Evolutionary conservation across 129 eudicot species (phyloP), one percentile per base, ranked within the genome.

Genomic region (Oenanthe sinensis): DNA sequence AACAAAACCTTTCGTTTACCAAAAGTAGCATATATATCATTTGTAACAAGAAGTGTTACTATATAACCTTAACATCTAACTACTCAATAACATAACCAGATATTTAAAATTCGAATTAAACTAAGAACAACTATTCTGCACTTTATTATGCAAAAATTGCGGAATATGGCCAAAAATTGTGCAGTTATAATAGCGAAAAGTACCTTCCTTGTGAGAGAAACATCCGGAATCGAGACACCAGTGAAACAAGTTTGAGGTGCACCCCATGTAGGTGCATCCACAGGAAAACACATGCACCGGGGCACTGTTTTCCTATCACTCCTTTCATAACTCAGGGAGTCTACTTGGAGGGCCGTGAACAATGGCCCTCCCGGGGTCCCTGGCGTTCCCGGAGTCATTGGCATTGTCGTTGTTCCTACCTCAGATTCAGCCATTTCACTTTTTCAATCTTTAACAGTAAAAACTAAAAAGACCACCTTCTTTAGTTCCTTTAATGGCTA

Each of bases 171-270:
- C 12, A 9, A 46, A 11, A 10, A 47, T 47, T 47, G 17, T 47
- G 54, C 20, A 49, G 54, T 49, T 3, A n/a, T n/a, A n/a, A n/a
- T n/a, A n/a, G n/a, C n/a, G n/a, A n/a, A n/a, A 43, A 20, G 36
- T 86, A 88, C 97, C 96, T 92, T 92, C 72, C 96, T 88, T 33
- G 97, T 88, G 83, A 92, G 96, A 5, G 97, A 92, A 79, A 92
- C 81, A 13, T 88, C 90, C 0, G 96, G 87, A 71, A 92, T 82
- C 62, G 85, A 87, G 12, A 89, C 71, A 87, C 6, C 68, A 60
- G 68, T 60, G 68, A 92, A 83, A 81, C 97, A 92, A n/a, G 87
- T 86, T 55, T 85, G 88, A 63, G 88, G 87, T 28, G 91, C 87
- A 22, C 90, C 86, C 83, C 82, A 86, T 39, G 89, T 24, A 0